A percentile compares a stretch with the other conserved stretches of the same genome.
phyloP scores from a whole-genome alignment of 139 green algal species.

The Closterium sp. region DNA sequence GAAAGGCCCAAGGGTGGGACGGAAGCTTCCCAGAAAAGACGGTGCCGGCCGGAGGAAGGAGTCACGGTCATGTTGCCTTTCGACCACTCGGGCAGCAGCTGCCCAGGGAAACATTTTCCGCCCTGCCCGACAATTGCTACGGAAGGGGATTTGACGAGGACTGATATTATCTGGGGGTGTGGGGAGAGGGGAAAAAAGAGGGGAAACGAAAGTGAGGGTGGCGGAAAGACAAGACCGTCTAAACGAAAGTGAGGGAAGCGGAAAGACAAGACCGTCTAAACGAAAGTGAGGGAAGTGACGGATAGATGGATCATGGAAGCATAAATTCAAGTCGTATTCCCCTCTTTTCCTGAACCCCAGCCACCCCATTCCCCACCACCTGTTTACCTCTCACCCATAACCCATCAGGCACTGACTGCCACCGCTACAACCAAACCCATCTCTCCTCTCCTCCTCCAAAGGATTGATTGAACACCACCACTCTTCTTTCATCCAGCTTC shows the following conservation, averaged over 20 bases:
- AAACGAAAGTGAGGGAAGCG: not conserved
- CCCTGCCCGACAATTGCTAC: slow-evolving; percentile 27
- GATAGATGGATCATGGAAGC: too few species aligned
- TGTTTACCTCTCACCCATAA: too few species aligned
- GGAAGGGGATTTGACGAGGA: slow-evolving; percentile 16
- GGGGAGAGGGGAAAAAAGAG: slow-evolving; percentile 5
- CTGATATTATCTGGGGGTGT: slow-evolving; percentile 1
- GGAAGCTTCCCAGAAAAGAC: not conserved
- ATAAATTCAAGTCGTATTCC: too few species aligned
- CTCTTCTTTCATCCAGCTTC: too few species aligned
- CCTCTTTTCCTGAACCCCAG: too few species aligned
- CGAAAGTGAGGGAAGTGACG: not conserved
- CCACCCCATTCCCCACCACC: too few species aligned
- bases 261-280: too few species aligned
- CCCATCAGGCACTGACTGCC: too few species aligned
- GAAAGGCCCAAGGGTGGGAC: slow-evolving; percentile 30
- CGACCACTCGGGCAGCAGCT: slow-evolving; percentile 16
- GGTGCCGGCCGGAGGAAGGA: slow-evolving; percentile 2
- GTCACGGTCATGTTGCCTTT: not conserved
- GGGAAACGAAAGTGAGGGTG: not conserved
- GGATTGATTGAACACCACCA: too few species aligned
- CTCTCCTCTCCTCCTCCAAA: too few species aligned
- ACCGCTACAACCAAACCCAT: too few species aligned
- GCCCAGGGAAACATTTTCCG: slow-evolving; percentile 13
- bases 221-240: not conserved